Percentiles rank a stretch among this genome's conserved stretches.
phyloP scores from a whole-genome alignment of 31 red algal species.

The Endocladia muricata region DNA sequence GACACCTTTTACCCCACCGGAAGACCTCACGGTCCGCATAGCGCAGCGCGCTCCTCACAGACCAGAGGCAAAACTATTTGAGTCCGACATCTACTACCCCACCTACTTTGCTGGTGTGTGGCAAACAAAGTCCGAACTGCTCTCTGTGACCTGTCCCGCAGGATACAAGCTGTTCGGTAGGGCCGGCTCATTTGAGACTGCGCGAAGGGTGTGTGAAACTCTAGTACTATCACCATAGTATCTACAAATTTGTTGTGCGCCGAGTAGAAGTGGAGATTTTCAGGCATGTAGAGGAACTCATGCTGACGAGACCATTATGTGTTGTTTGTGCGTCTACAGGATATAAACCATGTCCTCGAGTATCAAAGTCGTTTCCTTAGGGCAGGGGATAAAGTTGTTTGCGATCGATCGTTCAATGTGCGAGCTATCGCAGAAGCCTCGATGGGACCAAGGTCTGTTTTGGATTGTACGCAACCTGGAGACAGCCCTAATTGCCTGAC shows the following conservation, averaged over 20 bases:
- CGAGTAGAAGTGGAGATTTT: no score
- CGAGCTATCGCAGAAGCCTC: conserved; percentile 44
- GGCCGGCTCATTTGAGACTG: conserved; percentile 30
- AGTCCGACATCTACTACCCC: conserved; percentile 60
- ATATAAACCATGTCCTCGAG: background rate
- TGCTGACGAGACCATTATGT: no score
- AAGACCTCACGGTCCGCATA: no score
- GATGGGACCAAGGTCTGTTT: conserved; percentile 48
- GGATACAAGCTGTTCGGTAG: conserved; percentile 64
- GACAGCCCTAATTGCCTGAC: conserved; percentile 5
- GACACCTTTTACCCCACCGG: background rate
- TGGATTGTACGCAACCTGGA: conserved; percentile 9
- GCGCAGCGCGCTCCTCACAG: background rate
- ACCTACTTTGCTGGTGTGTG: conserved; percentile 45
- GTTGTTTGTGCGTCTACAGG: background rate
- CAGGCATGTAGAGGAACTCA: no score
- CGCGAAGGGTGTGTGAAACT: conserved; percentile 21
- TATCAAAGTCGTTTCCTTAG: conserved; percentile 25
- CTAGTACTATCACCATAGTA: background rate
- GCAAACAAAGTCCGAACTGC: conserved; percentile 40
- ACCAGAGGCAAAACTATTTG: conserved; percentile 16
- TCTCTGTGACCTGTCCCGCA: conserved; percentile 54
- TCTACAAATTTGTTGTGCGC: background rate
- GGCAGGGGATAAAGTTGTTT: conserved; percentile 16
- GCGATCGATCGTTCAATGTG: conserved; percentile 65